phyloP scores from a whole-genome alignment of 345 rosid species.

The Brassica nigra region DNA sequence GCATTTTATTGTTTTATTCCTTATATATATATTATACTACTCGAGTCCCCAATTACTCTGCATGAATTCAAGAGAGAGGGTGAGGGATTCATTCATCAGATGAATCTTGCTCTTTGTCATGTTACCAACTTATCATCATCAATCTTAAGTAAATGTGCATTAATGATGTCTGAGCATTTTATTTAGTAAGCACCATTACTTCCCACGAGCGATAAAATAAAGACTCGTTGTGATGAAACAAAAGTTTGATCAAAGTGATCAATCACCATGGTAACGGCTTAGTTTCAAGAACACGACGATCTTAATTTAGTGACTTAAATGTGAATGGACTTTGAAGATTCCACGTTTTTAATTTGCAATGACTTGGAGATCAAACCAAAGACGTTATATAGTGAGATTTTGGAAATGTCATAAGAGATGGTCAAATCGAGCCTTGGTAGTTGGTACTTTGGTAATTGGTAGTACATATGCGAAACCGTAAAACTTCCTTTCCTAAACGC shows the following conservation, averaged over 20 bases:
- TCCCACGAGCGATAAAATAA: background rate
- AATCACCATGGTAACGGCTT: background rate
- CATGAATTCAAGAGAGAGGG: background rate
- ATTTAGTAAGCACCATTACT: background rate
- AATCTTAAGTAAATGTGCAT: background rate
- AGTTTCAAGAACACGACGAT: background rate
- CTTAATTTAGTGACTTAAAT: background rate
- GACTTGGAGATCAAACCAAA: background rate
- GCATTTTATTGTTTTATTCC: background rate
- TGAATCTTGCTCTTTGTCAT: background rate
- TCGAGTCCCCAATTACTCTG: background rate
- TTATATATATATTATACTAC: too few relatives aligned
- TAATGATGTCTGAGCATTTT: background rate
- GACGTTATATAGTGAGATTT: background rate
- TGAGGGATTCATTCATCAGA: background rate
- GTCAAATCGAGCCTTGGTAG: background rate
- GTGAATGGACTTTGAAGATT: background rate
- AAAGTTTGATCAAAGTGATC: slow-evolving; percentile 10
- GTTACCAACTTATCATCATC: background rate
- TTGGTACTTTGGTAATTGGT: background rate
- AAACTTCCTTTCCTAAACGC: background rate
- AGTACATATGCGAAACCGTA: background rate
- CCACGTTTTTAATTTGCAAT: background rate
- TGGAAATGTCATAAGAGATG: background rate
- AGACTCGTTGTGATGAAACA: background rate